These are phyloP conservation scores for Nakazawaea anatomiae DNA, from an alignment of 805 yeast genomes.

Conservation along the genomic window DNA sequence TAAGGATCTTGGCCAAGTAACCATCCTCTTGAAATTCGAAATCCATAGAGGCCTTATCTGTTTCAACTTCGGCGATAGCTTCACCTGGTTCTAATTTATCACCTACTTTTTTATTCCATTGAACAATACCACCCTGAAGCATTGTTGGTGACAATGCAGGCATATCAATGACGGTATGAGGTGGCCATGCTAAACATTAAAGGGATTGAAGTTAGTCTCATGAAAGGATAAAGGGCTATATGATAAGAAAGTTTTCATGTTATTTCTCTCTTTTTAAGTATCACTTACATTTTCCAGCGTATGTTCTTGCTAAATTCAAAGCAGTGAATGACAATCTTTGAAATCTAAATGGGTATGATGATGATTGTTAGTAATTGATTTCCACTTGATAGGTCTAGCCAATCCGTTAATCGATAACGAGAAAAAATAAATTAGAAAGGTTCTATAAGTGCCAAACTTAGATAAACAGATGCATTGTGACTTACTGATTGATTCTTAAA, in stretches of 20 bases:
- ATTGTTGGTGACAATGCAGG: constrained; percentile 99
- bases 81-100: constrained; percentile 89
- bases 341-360: constrained; percentile 5
- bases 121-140: constrained; percentile 91
- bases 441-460: no score
- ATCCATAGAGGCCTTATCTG: constrained; percentile 98
- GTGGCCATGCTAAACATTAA: constrained; percentile 24
- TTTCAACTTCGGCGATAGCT: constrained; percentile 92
- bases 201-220: background rate
- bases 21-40: constrained; percentile 98
- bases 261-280: no score
- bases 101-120: constrained; percentile 88
- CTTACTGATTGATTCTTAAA: constrained; percentile 7
- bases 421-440: no score
- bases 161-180: constrained; percentile 87
- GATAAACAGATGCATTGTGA: background rate
- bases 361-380: constrained; percentile 2
- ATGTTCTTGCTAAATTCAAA: constrained; percentile 17
- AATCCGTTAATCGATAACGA: no score
- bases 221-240: no score
- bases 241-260: no score
- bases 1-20: constrained; percentile 77
- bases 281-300: constrained; percentile 16
- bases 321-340: constrained; percentile 12
- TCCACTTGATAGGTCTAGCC: no score